Base-by-base conservation (phyloP, 495 filamentous ascomycete genomes). In the Penicillium herquei region DNA sequence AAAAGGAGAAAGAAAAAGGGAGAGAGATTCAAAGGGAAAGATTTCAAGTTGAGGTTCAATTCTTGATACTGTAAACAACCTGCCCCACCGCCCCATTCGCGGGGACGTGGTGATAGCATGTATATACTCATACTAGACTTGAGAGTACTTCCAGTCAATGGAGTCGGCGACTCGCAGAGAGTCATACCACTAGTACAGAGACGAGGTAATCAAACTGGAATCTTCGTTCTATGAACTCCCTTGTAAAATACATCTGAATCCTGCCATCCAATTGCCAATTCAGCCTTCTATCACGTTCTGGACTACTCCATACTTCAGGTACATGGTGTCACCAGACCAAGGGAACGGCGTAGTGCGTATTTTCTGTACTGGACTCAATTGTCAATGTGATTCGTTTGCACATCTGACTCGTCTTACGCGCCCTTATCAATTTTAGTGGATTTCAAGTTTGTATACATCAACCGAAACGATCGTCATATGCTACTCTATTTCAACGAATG, bases 21-120 rank as follows among this genome's bases (percentile, higher is more conserved):
- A 48, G 57, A 68, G 55, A 56, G 61, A 49, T 17, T 34, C 45
- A 49, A 51, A 66, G 64, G 62, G 68, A 61, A 66, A 62, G 65
- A 63, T 62, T 60, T 55, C 46, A 60, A 54, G 26, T 51, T 39
- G 21, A 26, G 21, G 32, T 30, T 39, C 45, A 40, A 31, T n/a
- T 33, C 43, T 49, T 61, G 53, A 56, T 61, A 50, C 49, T 61
- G 32, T 18, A 35, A 55, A 39, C 30, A 49, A 37, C 31, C 2
- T 17, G 43, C 33, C 51, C 57, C 57, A 59, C 57, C 57, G 57
- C 57, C 21, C 21, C 21, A 26, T 26, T 26, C 21, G 21, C 21
- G 21, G 21, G 21, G 21, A 26, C 21, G 1, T 26, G 21, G 4
- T 26, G 21, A 26, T 26, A 26, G 4, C 21, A 26, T 26, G 21